Evolutionary conservation across 164 flowering plant genomes (phyloP), one percentile per base, ranked within the genome.

Genomic region (Sextonia rubra): DNA sequence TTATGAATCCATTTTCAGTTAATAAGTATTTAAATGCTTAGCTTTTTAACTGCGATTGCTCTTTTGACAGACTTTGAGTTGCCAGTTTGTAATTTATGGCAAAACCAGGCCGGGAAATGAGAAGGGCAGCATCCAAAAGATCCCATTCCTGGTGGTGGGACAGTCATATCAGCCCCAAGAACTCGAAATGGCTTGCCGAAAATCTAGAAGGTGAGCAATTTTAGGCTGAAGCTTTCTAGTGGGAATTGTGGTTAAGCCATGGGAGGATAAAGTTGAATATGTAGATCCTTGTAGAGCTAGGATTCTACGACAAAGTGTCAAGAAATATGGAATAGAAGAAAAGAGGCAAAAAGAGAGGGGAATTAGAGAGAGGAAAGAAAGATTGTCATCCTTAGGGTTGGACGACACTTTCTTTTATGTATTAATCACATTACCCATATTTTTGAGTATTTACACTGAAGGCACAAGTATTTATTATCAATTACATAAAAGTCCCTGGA

Each of bases 81-180:
- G 17, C 67, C 67, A n/a, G 12, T 24, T 61, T 22, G 29, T 61
- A 24, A 48, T 32, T 48, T 48, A 48, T 65, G 71, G 72, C 68
- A 8, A 73, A 26, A 30, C 18, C 69, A 0, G 60, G 32, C 25
- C 44, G 23, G 32, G 71, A 66, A 69, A 66, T 90, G 85, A 89
- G 82, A 80, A 86, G 86, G 73, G 60, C 65, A 37, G 80, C 78
- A 14, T 82, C 93, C 12, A 86, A 68, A 64, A 87, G 84, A 64
- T 87, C 94, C 66, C 88, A 91, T 79, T 90, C 96, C 44, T 91
- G 96, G 97, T 88, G 90, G 94, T 87, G 92, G 96, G 98, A 94
- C 75, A 89, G 96, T 77, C 92, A 89, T 70, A 82, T 89, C 47
- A 88, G 87, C 73, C 88, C 91, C 68, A 92, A 88, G 75, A 92